Conservation (phyloP, 2,329 filamentous ascomycete genomes). For the Paramyrothecium roridum region DNA sequence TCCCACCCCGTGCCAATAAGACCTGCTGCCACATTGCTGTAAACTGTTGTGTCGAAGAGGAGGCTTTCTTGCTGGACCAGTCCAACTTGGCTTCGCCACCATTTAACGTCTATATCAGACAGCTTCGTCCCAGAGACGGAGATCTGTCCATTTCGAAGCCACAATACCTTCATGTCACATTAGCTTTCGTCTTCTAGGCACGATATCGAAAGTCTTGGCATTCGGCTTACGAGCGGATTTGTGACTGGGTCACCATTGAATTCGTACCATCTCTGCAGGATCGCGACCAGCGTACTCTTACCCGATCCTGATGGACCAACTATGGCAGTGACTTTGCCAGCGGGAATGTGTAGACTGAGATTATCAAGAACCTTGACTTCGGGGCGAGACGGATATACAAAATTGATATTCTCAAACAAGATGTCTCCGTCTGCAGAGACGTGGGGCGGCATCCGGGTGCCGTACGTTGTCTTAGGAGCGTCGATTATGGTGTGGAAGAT, state of each 20-base stretch:
- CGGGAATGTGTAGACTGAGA: conserved; percentile 57
- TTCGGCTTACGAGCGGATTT: background rate
- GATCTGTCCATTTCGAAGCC: background rate
- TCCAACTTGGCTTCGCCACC: background rate
- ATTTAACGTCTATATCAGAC: background rate
- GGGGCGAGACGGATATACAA: conserved; percentile 67
- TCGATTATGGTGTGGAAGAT: background rate
- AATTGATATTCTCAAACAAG: conserved; percentile 59
- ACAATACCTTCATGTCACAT: background rate
- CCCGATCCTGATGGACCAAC: conserved; percentile 67
- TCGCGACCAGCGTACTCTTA: conserved; percentile 65
- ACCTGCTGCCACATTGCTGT: conserved; percentile 17
- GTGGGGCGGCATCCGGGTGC: background rate
- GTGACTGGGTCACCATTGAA: background rate
- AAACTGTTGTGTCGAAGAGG: background rate
- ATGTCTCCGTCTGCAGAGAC: conserved; percentile 27
- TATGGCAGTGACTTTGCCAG: conserved; percentile 66
- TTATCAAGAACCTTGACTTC: conserved; percentile 62
- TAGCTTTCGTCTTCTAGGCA: background rate
- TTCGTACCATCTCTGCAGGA: conserved; percentile 63
- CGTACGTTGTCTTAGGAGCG: background rate
- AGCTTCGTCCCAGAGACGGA: background rate
- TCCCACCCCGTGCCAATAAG: conserved; percentile 31
- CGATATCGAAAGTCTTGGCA: background rate
- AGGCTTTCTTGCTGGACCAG: background rate